These are phyloP conservation scores for Amanita rimosa DNA, from an alignment of 768 basidiomycete species.

Conservation along the genomic window DNA sequence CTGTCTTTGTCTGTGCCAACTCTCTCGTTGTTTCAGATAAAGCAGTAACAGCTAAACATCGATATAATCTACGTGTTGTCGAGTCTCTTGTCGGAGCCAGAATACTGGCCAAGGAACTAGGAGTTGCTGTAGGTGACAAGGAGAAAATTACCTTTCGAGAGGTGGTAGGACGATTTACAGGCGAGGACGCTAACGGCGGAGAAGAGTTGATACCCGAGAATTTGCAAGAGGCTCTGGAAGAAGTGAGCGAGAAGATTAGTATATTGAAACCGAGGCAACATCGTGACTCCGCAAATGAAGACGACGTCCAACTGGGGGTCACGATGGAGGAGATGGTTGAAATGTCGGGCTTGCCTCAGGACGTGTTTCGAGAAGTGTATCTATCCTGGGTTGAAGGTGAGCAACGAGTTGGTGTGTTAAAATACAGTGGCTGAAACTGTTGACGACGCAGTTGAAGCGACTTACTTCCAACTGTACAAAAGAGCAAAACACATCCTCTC, in stretches of 20 bases:
- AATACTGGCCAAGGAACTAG: conserved; percentile 53
- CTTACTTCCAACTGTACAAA: conserved; percentile 74
- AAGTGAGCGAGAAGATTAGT: conserved; percentile 36
- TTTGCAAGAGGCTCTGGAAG: conserved; percentile 36
- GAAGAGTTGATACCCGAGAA: conserved; percentile 32
- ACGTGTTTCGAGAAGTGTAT: conserved; percentile 54
- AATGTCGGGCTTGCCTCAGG: conserved; percentile 43
- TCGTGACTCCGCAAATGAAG: conserved; percentile 8
- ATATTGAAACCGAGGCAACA: conserved; percentile 33
- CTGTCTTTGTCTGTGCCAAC: conserved; percentile 71
- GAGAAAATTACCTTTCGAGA: conserved; percentile 58
- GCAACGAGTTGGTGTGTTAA: conserved; percentile 11
- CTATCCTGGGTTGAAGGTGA: conserved; percentile 72
- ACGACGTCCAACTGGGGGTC: conserved; percentile 43
- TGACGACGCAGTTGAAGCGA: conserved; percentile 51
- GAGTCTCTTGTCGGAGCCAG: conserved; percentile 78
- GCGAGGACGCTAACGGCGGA: conserved; percentile 25
- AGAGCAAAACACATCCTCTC: conserved; percentile 73
- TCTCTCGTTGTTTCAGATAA: conserved; percentile 79
- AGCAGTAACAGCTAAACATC: conserved; percentile 57
- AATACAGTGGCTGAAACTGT: neutral
- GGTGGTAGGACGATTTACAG: conserved; percentile 47
- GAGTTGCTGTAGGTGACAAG: conserved; percentile 25
- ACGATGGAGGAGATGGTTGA: conserved; percentile 67
- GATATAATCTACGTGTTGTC: conserved; percentile 89